phyloP scores from a whole-genome alignment of 78 protist genomes.

The Isochrysis galbana region DNA sequence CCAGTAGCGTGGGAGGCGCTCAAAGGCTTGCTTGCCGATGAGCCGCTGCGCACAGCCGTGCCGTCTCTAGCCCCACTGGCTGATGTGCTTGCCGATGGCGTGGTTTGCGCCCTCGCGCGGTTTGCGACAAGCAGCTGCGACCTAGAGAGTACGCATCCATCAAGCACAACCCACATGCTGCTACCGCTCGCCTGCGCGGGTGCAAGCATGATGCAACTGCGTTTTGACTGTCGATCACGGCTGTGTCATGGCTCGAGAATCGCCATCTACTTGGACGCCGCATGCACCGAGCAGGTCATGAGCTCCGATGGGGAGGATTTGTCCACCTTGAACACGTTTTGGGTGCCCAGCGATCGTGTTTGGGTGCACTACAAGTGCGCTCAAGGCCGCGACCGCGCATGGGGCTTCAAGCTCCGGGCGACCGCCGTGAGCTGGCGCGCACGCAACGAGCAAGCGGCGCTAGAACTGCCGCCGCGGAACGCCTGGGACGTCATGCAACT shows the following conservation, averaged over 20 bases:
- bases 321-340: neutral
- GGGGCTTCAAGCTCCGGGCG: conserved; percentile 19
- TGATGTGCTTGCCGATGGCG: neutral
- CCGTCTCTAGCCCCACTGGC: neutral
- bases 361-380: neutral
- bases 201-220: neutral
- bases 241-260: neutral
- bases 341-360: neutral
- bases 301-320: neutral
- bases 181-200: neutral
- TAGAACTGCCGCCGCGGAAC: neutral
- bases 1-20: neutral
- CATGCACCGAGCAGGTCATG: neutral
- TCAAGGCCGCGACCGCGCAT: neutral
- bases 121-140: neutral
- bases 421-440: neutral
- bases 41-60: neutral
- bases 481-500: neutral
- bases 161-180: neutral
- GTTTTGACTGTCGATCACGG: neutral
- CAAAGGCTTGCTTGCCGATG: neutral
- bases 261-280: neutral
- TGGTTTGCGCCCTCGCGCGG: neutral
- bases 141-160: neutral
- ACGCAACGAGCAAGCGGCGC: neutral